Conservation (phyloP, 176 grass and related monocot species). For the Oryza glaberrima region DNA sequence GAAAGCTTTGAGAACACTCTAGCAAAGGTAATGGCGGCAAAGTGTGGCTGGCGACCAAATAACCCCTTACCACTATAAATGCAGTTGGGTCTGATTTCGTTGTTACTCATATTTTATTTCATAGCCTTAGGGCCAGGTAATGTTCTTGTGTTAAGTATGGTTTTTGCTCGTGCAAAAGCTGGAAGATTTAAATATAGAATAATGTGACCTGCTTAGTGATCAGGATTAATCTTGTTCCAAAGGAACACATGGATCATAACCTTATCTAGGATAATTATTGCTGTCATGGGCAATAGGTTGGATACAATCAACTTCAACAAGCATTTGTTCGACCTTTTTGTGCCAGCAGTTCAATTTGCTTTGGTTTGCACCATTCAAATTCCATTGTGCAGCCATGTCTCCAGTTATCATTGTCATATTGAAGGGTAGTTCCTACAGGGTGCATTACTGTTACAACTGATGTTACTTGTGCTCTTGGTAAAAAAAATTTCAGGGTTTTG, state of each 20-base stretch:
- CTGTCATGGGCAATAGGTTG: background rate
- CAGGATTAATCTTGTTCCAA: background rate
- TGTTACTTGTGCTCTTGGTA: slow-evolving; percentile 24
- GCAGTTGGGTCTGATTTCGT: background rate
- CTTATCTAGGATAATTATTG: slow-evolving; percentile 1
- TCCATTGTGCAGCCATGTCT: background rate
- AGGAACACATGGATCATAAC: background rate
- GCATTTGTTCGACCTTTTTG: background rate
- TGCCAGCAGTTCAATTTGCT: background rate
- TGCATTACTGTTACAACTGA: background rate
- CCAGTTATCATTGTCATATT: background rate
- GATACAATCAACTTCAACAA: background rate
- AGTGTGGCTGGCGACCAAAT: too few species aligned
- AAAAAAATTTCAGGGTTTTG: slow-evolving; percentile 68
- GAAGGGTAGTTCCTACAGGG: background rate
- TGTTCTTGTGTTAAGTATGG: slow-evolving; percentile 4
- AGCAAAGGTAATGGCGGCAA: slow-evolving; percentile 59
- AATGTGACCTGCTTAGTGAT: background rate
- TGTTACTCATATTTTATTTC: background rate
- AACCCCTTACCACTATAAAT: background rate
- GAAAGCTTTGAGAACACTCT: slow-evolving; percentile 96
- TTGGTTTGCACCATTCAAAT: background rate
- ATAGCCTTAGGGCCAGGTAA: background rate
- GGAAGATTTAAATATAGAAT: slow-evolving; percentile 4
- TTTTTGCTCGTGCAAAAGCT: background rate